These are phyloP conservation scores for Nemania diffusa DNA, from an alignment of 2,329 filamentous ascomycete genomes.

Conservation along the genomic window DNA sequence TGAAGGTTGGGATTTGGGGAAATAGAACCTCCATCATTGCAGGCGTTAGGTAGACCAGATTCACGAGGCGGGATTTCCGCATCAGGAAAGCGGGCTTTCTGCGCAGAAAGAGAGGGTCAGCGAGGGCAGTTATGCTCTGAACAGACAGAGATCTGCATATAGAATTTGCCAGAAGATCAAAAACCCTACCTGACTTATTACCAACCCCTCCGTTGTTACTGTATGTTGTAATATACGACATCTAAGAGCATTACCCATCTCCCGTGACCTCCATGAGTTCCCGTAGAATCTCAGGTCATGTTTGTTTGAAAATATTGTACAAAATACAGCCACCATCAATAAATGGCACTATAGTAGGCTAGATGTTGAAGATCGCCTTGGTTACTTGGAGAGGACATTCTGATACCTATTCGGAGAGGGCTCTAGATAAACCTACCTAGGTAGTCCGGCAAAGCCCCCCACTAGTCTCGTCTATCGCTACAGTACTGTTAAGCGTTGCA, in stretches of 20 bases:
- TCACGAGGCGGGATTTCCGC: conserved; percentile 31
- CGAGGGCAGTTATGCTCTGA: conserved; percentile 10
- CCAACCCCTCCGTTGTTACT: background rate
- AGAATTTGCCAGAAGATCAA: conserved; percentile 25
- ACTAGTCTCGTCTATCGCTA: too few species aligned
- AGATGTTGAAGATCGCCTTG: too few species aligned
- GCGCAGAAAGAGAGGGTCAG: conserved; percentile 20
- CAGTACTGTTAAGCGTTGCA: too few species aligned
- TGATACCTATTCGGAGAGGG: too few species aligned
- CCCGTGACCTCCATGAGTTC: too few species aligned
- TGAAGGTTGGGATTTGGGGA: conserved; percentile 42
- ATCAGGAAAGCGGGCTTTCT: conserved; percentile 18
- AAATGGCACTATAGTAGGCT: too few species aligned
- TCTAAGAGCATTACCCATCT: background rate
- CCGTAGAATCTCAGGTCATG: too few species aligned
- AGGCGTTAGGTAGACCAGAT: conserved; percentile 44
- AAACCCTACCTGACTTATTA: conserved; percentile 1
- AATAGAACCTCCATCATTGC: conserved; percentile 46
- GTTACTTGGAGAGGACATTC: too few species aligned
- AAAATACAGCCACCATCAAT: too few species aligned
- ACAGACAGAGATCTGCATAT: conserved; percentile 31
- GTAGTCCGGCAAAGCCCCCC: too few species aligned
- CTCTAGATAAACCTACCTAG: too few species aligned
- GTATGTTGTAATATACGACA: background rate
- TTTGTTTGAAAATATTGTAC: too few species aligned